These are phyloP conservation scores for Aphelidium insulamus DNA, from an alignment of 371 early-diverging fungal genomes.

Conservation along the genomic window DNA sequence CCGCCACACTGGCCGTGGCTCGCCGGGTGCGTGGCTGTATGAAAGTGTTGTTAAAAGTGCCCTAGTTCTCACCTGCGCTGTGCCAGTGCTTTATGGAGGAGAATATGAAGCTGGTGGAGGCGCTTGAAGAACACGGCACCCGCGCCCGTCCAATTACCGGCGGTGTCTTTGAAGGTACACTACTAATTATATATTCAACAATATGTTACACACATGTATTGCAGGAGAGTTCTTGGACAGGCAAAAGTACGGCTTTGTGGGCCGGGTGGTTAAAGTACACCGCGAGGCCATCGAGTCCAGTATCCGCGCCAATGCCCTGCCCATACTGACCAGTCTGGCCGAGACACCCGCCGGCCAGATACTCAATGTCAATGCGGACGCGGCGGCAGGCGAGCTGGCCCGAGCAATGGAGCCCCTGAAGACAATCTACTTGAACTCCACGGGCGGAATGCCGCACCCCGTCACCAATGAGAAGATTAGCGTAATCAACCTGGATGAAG, in stretches of 20 bases:
- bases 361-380: conserved; percentile 92
- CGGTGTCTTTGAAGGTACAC: conserved; percentile 87
- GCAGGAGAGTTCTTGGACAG: conserved; percentile 79
- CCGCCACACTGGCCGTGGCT: conserved; percentile 69
- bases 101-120: conserved; percentile 85
- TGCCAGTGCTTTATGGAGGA: conserved; percentile 65
- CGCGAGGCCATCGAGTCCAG: conserved; percentile 72
- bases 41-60: no score
- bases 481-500: conserved; percentile 87
- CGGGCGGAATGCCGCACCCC: conserved; percentile 80
- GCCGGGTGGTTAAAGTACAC: conserved; percentile 67
- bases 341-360: conserved; percentile 89
- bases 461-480: conserved; percentile 79
- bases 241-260: conserved; percentile 77
- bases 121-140: conserved; percentile 77
- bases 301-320: conserved; percentile 77
- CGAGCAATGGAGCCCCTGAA: conserved; percentile 86
- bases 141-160: conserved; percentile 80
- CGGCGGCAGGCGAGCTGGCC: conserved; percentile 87
- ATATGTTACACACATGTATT: no score
- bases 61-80: no score
- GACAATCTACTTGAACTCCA: conserved; percentile 85
- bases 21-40: no score
- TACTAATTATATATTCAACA: no score
- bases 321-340: conserved; percentile 84